These are phyloP conservation scores for Glycine soja DNA, from an alignment of 306 rosid genomes.

Conservation along the genomic window DNA sequence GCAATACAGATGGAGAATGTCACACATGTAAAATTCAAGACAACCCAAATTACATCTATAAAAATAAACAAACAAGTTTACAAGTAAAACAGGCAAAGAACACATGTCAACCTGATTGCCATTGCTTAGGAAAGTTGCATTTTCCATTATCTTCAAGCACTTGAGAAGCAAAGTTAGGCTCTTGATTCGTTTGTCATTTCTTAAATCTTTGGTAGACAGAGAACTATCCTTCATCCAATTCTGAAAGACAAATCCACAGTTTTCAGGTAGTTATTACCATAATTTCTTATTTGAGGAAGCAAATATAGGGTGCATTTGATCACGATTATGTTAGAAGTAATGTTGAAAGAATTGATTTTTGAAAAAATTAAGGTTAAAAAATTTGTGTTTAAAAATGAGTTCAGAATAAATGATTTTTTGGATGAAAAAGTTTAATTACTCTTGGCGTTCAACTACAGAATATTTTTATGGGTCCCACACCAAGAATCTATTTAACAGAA, in stretches of 20 bases:
- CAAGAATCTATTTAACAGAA: background rate
- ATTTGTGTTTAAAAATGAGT: background rate
- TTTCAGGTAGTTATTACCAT: slow-evolving; percentile 23
- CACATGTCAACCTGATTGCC: slow-evolving; percentile 79
- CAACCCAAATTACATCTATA: slow-evolving; percentile 18
- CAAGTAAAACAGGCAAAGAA: slow-evolving; percentile 18
- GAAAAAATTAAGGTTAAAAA: slow-evolving; percentile 1
- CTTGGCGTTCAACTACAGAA: background rate
- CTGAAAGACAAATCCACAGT: slow-evolving; percentile 58
- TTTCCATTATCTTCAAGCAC: slow-evolving; percentile 98
- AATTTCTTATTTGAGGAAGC: slow-evolving; percentile 17
- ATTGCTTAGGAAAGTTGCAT: slow-evolving; percentile 89
- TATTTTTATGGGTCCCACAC: background rate
- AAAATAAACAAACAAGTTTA: background rate
- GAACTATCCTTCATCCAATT: slow-evolving; percentile 53
- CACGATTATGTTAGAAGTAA: background rate
- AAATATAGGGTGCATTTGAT: slow-evolving; percentile 19
- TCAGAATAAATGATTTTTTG: background rate
- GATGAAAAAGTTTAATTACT: background rate
- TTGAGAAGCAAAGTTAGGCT: slow-evolving; percentile 77
- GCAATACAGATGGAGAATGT: slow-evolving; percentile 22
- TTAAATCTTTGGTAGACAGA: slow-evolving; percentile 56
- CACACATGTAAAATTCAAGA: slow-evolving; percentile 21
- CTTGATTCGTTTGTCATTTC: slow-evolving; percentile 54
- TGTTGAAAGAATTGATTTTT: background rate